These are phyloP conservation scores for Fistulinella prunicolor DNA, from an alignment of 768 basidiomycete genomes.

Conservation along the genomic window DNA sequence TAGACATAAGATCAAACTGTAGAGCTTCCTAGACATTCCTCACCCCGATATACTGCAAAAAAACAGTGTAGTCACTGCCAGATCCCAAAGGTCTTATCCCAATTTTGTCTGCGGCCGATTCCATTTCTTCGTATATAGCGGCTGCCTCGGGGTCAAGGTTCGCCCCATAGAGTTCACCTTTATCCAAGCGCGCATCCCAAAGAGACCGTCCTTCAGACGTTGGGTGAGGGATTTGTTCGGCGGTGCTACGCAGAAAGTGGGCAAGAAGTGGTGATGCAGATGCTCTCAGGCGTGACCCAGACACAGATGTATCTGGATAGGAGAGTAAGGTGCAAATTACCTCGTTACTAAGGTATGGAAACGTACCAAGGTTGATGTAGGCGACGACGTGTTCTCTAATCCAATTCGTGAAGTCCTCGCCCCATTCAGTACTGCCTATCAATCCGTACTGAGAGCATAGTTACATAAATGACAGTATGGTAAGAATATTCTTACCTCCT, in stretches of 20 bases:
- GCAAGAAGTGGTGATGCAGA: conserved; percentile 79
- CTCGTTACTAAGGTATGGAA: conserved; percentile 28
- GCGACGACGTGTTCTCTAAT: conserved; percentile 78
- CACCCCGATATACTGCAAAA: conserved; percentile 77
- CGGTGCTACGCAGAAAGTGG: conserved; percentile 64
- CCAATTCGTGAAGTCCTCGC: conserved; percentile 86
- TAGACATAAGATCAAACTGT: conserved; percentile 1
- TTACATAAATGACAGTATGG: neutral
- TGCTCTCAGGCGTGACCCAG: conserved; percentile 49
- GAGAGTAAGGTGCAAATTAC: conserved; percentile 25
- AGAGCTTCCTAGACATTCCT: conserved; percentile 17
- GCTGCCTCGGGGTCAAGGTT: conserved; percentile 29
- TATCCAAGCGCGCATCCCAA: conserved; percentile 73
- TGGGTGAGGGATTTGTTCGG: conserved; percentile 73
- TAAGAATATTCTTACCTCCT: conserved; percentile 44
- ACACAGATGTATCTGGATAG: conserved; percentile 50
- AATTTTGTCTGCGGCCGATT: conserved; percentile 29
- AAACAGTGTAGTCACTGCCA: conserved; percentile 90
- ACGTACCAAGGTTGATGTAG: conserved; percentile 77
- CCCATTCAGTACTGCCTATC: conserved; percentile 90
- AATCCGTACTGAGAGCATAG: conserved; percentile 52
- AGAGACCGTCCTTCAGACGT: conserved; percentile 60
- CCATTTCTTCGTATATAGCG: conserved; percentile 24
- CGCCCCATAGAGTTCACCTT: conserved; percentile 39
- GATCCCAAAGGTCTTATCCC: conserved; percentile 68